Percentiles rank a stretch among this genome's conserved stretches.
Evolutionary conservation across 208 protist species (phyloP).

Genomic region (Acanthamoeba castellanii): DNA sequence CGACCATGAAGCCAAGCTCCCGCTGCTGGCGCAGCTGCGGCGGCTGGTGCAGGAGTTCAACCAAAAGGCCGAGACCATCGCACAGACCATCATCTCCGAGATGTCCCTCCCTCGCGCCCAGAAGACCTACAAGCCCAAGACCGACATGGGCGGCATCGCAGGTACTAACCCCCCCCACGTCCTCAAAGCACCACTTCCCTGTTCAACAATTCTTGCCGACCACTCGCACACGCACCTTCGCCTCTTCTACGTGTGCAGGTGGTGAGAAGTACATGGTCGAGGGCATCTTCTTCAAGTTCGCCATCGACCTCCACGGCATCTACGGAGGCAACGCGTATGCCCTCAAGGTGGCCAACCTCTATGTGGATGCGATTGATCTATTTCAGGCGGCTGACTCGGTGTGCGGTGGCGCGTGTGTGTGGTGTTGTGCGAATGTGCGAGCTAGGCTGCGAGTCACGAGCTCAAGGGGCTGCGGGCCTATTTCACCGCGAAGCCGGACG

Average conservation of each 20-base stretch:
- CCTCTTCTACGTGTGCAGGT: not conserved
- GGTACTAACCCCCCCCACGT: not conserved
- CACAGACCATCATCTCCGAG: slow-evolving; percentile 54
- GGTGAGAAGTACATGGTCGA: slow-evolving; percentile 67
- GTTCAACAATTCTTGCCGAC: not conserved
- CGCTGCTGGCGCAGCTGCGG: not conserved
- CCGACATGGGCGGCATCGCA: slow-evolving; percentile 47
- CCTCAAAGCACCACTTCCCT: too few relatives aligned
- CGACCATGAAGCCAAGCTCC: not conserved
- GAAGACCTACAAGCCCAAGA: slow-evolving; percentile 56
- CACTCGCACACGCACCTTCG: not conserved
- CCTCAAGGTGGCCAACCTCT: not conserved
- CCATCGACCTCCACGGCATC: slow-evolving; percentile 55
- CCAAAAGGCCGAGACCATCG: not conserved
- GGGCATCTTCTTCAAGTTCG: slow-evolving; percentile 78
- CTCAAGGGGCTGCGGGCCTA: slow-evolving; percentile 46
- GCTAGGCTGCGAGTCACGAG: slow-evolving; percentile 5
- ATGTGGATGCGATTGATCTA: too few relatives aligned
- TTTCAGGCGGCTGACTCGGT: not conserved
- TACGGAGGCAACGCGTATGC: slow-evolving; percentile 54
- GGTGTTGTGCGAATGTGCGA: too few relatives aligned
- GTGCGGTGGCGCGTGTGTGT: too few relatives aligned
- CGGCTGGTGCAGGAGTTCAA: slow-evolving; percentile 25
- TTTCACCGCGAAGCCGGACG: not conserved
- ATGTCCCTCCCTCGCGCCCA: not conserved